Evolutionary conservation across 768 basidiomycete species (phyloP).

Genomic region (Xerocomus brunneocitrinus): DNA sequence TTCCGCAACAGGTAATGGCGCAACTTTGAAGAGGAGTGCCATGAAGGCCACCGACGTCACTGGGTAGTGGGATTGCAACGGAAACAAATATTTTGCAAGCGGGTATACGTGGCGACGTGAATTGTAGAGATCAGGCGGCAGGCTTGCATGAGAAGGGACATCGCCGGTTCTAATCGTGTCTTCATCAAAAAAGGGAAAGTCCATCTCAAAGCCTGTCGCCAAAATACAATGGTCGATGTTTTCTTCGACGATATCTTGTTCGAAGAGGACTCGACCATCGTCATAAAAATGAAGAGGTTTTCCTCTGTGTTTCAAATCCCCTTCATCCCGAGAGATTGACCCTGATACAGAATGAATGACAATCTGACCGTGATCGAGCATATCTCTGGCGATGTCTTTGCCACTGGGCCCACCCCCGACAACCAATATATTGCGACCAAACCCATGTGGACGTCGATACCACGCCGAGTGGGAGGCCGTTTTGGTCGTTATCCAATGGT

Average conservation of each 20-base stretch:
- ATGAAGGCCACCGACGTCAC: conserved; percentile 58
- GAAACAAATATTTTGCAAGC: conserved; percentile 66
- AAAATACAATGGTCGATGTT: conserved; percentile 61
- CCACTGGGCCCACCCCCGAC: conserved; percentile 63
- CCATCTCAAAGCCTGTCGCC: conserved; percentile 70
- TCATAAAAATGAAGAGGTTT: conserved; percentile 39
- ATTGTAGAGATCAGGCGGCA: conserved; percentile 54
- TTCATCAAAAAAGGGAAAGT: conserved; percentile 57
- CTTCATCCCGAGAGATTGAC: conserved; percentile 28
- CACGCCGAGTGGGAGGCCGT: conserved; percentile 62
- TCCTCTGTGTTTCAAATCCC: conserved; percentile 38
- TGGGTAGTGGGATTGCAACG: conserved; percentile 45
- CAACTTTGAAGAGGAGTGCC: conserved; percentile 53
- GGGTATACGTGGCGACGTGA: conserved; percentile 67
- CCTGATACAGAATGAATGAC: conserved; percentile 56
- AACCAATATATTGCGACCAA: conserved; percentile 40
- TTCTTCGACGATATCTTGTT: conserved; percentile 51
- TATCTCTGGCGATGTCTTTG: conserved; percentile 58
- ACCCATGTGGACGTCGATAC: conserved; percentile 52
- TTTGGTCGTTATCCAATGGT: conserved; percentile 48
- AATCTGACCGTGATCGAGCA: conserved; percentile 39
- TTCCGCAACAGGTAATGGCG: conserved; percentile 76
- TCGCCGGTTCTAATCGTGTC: conserved; percentile 32
- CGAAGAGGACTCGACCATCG: conserved; percentile 49
- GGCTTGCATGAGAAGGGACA: conserved; percentile 44